Conservation (phyloP, 202 grass and related monocot species). For the Zizania palustris region DNA sequence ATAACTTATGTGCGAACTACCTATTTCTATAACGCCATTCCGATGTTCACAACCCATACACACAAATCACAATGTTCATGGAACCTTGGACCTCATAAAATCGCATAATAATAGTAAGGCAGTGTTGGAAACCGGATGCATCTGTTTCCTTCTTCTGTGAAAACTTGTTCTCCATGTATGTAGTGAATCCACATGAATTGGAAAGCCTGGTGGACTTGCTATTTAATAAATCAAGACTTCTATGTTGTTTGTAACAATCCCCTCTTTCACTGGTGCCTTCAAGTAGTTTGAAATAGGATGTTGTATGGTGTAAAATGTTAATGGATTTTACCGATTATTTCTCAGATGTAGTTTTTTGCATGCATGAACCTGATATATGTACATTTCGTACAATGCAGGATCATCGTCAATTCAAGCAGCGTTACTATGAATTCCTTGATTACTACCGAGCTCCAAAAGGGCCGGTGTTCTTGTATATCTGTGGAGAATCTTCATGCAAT, state of each 20-base stretch:
- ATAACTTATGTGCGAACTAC: background rate
- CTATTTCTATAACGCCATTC: background rate
- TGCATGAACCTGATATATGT: constrained; percentile 19
- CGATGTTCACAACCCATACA: background rate
- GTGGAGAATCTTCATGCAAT: constrained; percentile 80
- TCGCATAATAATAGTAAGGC: too few species aligned
- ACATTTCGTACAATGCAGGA: constrained; percentile 53
- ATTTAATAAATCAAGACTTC: background rate
- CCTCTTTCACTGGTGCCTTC: background rate
- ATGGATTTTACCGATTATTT: background rate
- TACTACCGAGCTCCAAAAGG: constrained; percentile 70
- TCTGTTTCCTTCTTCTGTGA: background rate
- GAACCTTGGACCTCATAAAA: background rate
- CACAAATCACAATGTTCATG: background rate
- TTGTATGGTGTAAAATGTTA: constrained; percentile 13
- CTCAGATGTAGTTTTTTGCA: background rate
- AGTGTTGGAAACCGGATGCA: background rate
- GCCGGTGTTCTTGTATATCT: constrained; percentile 81
- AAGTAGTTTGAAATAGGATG: background rate
- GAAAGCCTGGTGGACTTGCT: background rate
- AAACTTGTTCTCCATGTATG: background rate
- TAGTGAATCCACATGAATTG: background rate
- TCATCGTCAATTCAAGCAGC: constrained; percentile 80
- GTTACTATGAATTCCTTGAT: constrained; percentile 90
- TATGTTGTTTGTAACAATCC: background rate